These are phyloP conservation scores for Kingdonia uniflora DNA, from an alignment of 164 flowering plant species.

Conservation along the genomic window DNA sequence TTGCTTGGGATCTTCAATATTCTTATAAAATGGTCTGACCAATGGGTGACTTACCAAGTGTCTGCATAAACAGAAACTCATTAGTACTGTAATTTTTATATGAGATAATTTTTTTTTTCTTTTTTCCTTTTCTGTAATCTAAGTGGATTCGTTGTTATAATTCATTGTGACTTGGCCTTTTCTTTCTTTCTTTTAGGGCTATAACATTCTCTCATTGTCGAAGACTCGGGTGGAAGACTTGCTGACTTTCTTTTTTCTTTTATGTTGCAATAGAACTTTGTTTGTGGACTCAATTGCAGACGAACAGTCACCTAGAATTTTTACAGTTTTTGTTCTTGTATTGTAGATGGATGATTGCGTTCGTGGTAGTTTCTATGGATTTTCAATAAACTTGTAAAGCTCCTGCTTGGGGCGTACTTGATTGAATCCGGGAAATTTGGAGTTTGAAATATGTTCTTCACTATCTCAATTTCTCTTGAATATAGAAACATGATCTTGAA, in stretches of 20 bases:
- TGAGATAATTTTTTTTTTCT: no score
- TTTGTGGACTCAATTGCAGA: not conserved
- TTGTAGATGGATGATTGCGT: conserved; percentile 66
- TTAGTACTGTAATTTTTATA: not conserved
- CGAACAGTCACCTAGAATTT: not conserved
- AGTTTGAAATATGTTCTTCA: not conserved
- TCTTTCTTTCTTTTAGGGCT: not conserved
- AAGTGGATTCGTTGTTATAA: not conserved
- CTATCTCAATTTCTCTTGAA: no score
- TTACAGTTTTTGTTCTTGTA: conserved; percentile 13
- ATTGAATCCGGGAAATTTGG: no score
- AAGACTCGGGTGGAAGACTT: not conserved
- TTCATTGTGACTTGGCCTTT: not conserved
- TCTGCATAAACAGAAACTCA: not conserved
- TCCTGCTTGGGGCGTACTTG: conserved; percentile 1
- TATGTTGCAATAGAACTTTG: not conserved
- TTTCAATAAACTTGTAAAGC: conserved; percentile 18
- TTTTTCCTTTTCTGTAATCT: no score
- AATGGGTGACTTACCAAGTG: not conserved
- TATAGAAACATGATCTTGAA: no score
- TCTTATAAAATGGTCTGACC: not conserved
- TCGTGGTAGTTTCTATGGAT: conserved; percentile 23
- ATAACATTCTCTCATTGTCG: not conserved
- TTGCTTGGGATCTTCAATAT: not conserved
- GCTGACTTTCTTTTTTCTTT: not conserved